Evolutionary conservation across 495 filamentous ascomycete species (phyloP).

Genomic region (Penicillium daleae): DNA sequence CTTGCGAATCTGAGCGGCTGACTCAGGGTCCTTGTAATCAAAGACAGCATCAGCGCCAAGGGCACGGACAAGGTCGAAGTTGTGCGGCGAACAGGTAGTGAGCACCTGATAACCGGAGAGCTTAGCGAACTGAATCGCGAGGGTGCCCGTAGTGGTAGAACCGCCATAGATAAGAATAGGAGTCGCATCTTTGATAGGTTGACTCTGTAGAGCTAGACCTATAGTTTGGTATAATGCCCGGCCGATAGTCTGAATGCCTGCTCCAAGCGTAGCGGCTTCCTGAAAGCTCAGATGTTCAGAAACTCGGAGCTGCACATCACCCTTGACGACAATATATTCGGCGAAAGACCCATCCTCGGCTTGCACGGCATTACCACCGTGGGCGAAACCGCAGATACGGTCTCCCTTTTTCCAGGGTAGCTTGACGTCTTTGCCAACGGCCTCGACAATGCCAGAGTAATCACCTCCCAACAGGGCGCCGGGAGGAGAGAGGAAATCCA

Average conservation of each 20-base stretch:
- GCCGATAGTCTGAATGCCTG: constrained; percentile 48
- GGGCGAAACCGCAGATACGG: constrained; percentile 49
- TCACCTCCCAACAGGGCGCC: constrained; percentile 57
- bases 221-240: constrained; percentile 30
- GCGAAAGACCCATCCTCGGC: constrained; percentile 55
- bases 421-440: constrained; percentile 53
- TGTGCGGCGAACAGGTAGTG: constrained; percentile 45
- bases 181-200: neutral
- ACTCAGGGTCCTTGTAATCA: constrained; percentile 33
- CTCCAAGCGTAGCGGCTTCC: constrained; percentile 54
- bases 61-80: constrained; percentile 35
- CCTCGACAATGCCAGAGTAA: constrained; percentile 56
- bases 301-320: constrained; percentile 50
- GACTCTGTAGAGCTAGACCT: neutral
- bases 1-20: constrained; percentile 29
- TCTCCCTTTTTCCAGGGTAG: constrained; percentile 31
- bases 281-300: constrained; percentile 54
- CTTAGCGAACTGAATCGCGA: constrained; percentile 19
- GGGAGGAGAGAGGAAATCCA: constrained; percentile 31
- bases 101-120: constrained; percentile 34
- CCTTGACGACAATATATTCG: constrained; percentile 49
- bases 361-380: constrained; percentile 52
- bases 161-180: constrained; percentile 14
- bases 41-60: constrained; percentile 41
- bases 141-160: neutral